Percentiles rank a stretch among this genome's conserved stretches.
Evolutionary conservation across 1,139 yeast genomes (phyloP).

Genomic region (Nakaseomyces sp.): DNA sequence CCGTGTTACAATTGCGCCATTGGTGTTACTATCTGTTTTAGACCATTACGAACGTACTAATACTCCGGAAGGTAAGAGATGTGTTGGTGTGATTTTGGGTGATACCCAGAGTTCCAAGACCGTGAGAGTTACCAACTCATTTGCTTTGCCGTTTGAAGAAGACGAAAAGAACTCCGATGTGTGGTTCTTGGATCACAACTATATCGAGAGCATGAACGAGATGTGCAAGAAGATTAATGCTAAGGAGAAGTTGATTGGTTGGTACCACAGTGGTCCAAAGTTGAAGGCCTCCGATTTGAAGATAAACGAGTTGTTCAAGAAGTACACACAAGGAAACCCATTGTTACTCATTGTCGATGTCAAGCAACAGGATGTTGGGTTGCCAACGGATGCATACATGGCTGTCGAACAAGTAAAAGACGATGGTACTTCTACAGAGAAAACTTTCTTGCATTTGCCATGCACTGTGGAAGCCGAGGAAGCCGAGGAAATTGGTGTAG

Average conservation of each 20-base stretch:
- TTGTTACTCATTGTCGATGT: conserved; percentile 86
- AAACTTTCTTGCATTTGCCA: conserved; percentile 89
- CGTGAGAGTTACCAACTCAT: conserved; percentile 64
- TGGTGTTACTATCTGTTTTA: conserved; percentile 86
- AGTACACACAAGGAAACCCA: conserved; percentile 67
- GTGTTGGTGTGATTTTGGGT: conserved; percentile 90
- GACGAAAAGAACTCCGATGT: conserved; percentile 89
- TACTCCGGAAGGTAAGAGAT: conserved; percentile 64
- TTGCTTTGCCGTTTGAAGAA: conserved; percentile 93
- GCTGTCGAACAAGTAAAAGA: conserved; percentile 94
- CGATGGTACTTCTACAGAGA: conserved; percentile 91
- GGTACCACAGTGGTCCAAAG: conserved; percentile 98
- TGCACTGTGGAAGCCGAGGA: conserved; percentile 94
- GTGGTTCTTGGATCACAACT: conserved; percentile 96
- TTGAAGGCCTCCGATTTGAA: conserved; percentile 79
- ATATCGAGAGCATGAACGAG: conserved; percentile 91
- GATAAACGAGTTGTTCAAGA: conserved; percentile 82
- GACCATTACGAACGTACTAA: conserved; percentile 90
- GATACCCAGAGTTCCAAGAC: conserved; percentile 48
- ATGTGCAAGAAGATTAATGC: conserved; percentile 98
- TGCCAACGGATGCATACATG: conserved; percentile 92
- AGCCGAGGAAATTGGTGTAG: conserved; percentile 98
- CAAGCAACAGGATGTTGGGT: conserved; percentile 69
- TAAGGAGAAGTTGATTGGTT: conserved; percentile 88
- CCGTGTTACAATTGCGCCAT: conserved; percentile 87